phyloP scores from a whole-genome alignment of 2,329 filamentous ascomycete species.

The Epichloe baconii region DNA sequence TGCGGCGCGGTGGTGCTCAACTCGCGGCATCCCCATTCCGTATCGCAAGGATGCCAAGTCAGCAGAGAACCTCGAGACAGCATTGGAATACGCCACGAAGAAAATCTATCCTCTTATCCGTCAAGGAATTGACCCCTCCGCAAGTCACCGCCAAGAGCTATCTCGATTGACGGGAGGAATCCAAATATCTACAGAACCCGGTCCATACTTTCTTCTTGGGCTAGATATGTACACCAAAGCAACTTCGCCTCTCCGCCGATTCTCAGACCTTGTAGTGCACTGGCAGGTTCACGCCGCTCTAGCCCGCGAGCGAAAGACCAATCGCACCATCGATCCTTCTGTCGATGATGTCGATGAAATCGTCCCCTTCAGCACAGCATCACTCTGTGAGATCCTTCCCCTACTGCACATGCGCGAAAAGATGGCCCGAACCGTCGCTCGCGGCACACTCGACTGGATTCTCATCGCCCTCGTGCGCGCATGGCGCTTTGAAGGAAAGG shows the following conservation, averaged over 20 bases:
- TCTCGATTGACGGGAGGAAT: conserved; percentile 30
- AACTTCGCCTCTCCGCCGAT: conserved; percentile 54
- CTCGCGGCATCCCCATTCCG: conserved; percentile 44
- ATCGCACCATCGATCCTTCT: conserved; percentile 13
- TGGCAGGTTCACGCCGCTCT: conserved; percentile 54
- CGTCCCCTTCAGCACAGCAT: conserved; percentile 31
- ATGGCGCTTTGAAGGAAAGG: conserved; percentile 39
- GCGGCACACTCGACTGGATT: conserved; percentile 39
- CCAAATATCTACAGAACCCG: conserved; percentile 38
- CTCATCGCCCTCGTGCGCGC: conserved; percentile 47
- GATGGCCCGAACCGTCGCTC: conserved; percentile 30
- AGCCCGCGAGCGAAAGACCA: conserved; percentile 26
- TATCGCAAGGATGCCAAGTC: conserved; percentile 39
- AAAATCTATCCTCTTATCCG: conserved; percentile 22
- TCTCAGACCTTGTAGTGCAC: conserved; percentile 48
- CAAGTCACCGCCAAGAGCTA: conserved; percentile 17
- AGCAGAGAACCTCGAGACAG: conserved; percentile 20
- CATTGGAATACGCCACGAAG: conserved; percentile 23
- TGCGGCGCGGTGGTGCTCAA: conserved; percentile 46
- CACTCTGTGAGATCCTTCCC: conserved; percentile 33
- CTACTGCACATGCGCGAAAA: conserved; percentile 40
- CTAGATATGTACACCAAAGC: conserved; percentile 48
- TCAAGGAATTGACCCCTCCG: conserved; percentile 20
- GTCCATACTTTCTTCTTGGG: conserved; percentile 44
- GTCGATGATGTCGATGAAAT: conserved; percentile 20